Conservation (phyloP, 345 rosid species). For the Lepidium africanum region DNA sequence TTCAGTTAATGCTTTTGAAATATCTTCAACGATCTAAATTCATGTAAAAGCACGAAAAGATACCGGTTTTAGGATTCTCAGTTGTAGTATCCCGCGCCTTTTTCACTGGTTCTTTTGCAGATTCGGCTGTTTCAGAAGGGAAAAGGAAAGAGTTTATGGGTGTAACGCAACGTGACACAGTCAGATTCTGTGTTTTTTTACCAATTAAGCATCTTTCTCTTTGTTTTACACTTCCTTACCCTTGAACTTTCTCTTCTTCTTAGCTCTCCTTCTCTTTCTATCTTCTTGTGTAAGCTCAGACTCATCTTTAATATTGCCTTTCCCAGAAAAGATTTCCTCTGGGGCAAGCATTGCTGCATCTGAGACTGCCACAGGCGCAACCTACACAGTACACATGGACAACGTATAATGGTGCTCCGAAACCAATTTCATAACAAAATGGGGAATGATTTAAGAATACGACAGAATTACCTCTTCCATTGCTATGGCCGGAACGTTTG, state of each 20-base stretch:
- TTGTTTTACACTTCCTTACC: slow-evolving; percentile 37
- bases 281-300: slow-evolving; percentile 73
- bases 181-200: neutral
- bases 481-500: slow-evolving; percentile 91
- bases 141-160: slow-evolving; percentile 1
- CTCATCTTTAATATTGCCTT: slow-evolving; percentile 83
- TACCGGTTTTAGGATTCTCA: slow-evolving; percentile 34
- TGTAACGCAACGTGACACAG: neutral
- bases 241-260: slow-evolving; percentile 81
- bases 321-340: slow-evolving; percentile 79
- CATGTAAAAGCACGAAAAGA: neutral
- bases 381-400: slow-evolving; percentile 36
- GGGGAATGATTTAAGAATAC: neutral
- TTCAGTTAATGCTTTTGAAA: neutral
- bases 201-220: neutral
- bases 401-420: neutral
- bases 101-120: slow-evolving; percentile 45
- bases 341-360: slow-evolving; percentile 99
- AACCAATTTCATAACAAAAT: neutral
- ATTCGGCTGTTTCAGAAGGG: slow-evolving; percentile 41
- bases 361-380: slow-evolving; percentile 89
- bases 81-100: slow-evolving; percentile 26
- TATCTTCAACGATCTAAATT: neutral
- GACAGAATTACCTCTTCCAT: slow-evolving; percentile 78
- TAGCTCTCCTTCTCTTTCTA: slow-evolving; percentile 95